Evolutionary conservation across 257 asterid genomes (phyloP), one percentile per base, ranked within the genome.

Genomic region (Prunella vulgaris): DNA sequence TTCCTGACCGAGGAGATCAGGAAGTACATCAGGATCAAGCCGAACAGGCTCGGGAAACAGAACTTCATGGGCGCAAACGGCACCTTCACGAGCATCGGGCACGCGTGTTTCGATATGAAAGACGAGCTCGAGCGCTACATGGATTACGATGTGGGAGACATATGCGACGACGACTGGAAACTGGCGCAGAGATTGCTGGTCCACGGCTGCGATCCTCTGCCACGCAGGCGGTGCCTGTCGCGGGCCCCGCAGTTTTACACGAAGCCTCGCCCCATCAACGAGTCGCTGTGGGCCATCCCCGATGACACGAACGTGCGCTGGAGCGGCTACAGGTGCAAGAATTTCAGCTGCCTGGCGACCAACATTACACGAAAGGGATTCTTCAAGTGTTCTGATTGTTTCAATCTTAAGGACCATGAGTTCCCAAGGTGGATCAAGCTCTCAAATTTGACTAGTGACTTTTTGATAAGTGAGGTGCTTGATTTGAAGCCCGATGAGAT

Each of bases 141-240:
- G 90, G 80, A 84, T 18, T 86, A 88, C 25, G 89, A 84, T 6
- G 40, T 86, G 3, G 90, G 95, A 2, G 89, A 88, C 17, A 79
- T 84, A 5, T 88, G 93, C 66, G 75, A 86, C 6, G 90, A 84
- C 13, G 93, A 84, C 10, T 84, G 92, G 88, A 84, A 74, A 59
- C 49, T 88, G 14, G 95, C 85, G 0, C 93, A 88, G 38, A 82
- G 76, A 5, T 38, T 86, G 49, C 76, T 84, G 84, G 82, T 88
- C 12, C 87, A 79, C 27, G 95, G 93, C 7, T 88, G 95, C 51
- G 93, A 88, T 76, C 95, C 95, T 0, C 64, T 86, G n/a, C 93
- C 89, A 7, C 77, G 93, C 37, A 67, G 90, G 59, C 70, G 95
- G 8, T 86, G 95, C 64, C 77, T 74, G 14, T 30, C 93, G 0